Evolutionary conservation across 345 rosid species (phyloP), one percentile per base, ranked within the genome.

Genomic region (Ricinus communis): DNA sequence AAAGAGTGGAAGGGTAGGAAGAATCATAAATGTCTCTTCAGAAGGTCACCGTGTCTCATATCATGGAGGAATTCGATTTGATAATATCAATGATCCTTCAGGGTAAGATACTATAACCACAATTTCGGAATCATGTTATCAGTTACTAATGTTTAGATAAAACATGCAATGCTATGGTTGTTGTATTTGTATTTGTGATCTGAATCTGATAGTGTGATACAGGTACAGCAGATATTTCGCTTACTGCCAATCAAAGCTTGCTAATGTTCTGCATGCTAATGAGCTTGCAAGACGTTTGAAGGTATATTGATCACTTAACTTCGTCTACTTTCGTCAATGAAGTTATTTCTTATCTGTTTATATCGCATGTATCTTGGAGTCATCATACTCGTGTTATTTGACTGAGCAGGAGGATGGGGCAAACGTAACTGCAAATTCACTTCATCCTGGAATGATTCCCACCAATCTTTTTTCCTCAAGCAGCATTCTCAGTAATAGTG

Each of bases 381-480:
- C 43, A 38, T 38, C 43, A 38, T 38, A 4, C 43, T 53, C 36
- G 27, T 57, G 31, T 12, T 55, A 14, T 55, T 55, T 55, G 19
- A 25, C 16, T 30, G 41, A 24, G 43, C 82, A 86, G 97, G 92
- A 84, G 49, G 97, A 86, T 36, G 85, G 79, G 63, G 86, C 33
- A 10, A 76, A 84, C 59, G 69, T 89, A 52, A 87, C 91, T 31
- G 85, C 87, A n/a, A 91, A 89, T 36, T 87, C 93, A 30, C 69
- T 91, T 81, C 94, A 91, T 79, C 94, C 91, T 6, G 94, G 97
- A 58, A 76, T 74, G 19, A 76, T 91, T 41, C 75, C 80, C 52
- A 89, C 94, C 67, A 89, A 87, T 69, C 79, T 85, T 47, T 58
- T 82, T 24, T 83, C 84, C 49, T 73, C 83, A 65, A 67, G 55